Conservation (phyloP, 768 basidiomycete genomes). For the Rubroboletus pulcherrimus region DNA sequence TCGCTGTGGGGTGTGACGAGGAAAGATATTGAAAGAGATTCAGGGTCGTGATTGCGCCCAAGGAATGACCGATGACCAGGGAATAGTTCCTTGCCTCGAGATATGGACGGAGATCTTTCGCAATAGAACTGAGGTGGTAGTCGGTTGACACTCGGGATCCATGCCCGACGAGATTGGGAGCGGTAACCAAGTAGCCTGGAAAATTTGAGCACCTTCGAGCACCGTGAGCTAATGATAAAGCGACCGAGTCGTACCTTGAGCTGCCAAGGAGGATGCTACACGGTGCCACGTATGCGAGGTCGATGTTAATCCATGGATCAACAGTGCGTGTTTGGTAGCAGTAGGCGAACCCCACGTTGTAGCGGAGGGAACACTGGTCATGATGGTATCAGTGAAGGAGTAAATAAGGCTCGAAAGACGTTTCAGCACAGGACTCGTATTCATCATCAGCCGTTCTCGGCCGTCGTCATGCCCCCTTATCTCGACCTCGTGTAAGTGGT, state of each 20-base stretch:
- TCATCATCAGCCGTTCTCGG: too few relatives aligned
- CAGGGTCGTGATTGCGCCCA: conserved; percentile 5
- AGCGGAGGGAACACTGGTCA: conserved; percentile 18
- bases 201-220: background rate
- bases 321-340: conserved; percentile 21
- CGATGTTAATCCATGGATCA: conserved; percentile 25
- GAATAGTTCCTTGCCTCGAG: conserved; percentile 9
- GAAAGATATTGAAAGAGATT: conserved; percentile 11
- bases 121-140: conserved; percentile 11
- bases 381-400: background rate
- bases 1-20: conserved; percentile 5
- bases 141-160: conserved; percentile 9
- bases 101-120: conserved; percentile 17
- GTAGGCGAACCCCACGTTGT: conserved; percentile 22
- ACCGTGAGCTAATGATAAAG: too few relatives aligned
- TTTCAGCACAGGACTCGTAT: background rate
- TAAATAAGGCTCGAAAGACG: background rate
- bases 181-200: conserved; percentile 22
- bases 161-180: conserved; percentile 23
- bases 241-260: conserved; percentile 9
- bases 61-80: conserved; percentile 20
- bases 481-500: too few relatives aligned
- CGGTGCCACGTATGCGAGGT: conserved; percentile 20
- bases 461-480: too few relatives aligned
- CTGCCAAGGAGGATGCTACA: conserved; percentile 14